Percentiles rank a stretch among this genome's conserved stretches.
These are phyloP conservation scores for Blumeria graminis DNA, from an alignment of 2,329 filamentous ascomycete species.

Conservation along the genomic window DNA sequence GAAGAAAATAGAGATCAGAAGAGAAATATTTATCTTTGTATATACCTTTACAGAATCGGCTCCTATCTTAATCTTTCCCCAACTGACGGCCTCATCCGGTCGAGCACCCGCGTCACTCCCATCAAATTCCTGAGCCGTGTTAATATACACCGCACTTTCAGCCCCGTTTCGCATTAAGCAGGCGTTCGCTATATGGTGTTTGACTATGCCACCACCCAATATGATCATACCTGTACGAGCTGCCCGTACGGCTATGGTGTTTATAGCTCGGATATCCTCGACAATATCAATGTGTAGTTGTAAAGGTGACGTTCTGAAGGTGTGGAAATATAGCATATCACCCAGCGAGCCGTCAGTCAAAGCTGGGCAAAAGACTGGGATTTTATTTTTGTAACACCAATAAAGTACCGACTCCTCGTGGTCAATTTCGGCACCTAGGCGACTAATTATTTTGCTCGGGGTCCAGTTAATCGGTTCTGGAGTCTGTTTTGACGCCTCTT, in stretches of 20 bases:
- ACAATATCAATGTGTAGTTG: slow-evolving; percentile 78
- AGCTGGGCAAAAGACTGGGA: slow-evolving; percentile 90
- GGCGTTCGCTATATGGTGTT: slow-evolving; percentile 96
- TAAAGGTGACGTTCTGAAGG: slow-evolving; percentile 63
- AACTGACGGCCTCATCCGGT: slow-evolving; percentile 90
- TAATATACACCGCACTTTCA: slow-evolving; percentile 91
- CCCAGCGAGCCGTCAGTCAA: slow-evolving; percentile 86
- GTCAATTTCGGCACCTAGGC: slow-evolving; percentile 83
- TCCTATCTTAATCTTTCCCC: slow-evolving; percentile 89
- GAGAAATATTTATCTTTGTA: background rate
- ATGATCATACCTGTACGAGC: slow-evolving; percentile 88
- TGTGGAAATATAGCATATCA: slow-evolving; percentile 98
- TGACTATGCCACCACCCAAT: slow-evolving; percentile 79
- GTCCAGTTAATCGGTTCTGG: slow-evolving; percentile 69
- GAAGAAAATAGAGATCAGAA: background rate
- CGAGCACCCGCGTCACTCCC: slow-evolving; percentile 87
- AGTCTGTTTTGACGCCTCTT: slow-evolving; percentile 51
- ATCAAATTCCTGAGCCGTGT: slow-evolving; percentile 93
- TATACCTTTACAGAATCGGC: slow-evolving; percentile 73
- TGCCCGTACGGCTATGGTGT: slow-evolving; percentile 71
- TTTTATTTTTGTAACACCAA: slow-evolving; percentile 93
- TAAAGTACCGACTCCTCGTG: slow-evolving; percentile 73
- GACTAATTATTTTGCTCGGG: slow-evolving; percentile 71
- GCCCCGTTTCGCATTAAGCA: slow-evolving; percentile 95
- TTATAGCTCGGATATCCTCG: slow-evolving; percentile 79